A percentile compares a stretch with the other conserved stretches of the same genome.
Conservation (phyloP, 345 rosid genomes). For the Noccaea bulbosa region DNA sequence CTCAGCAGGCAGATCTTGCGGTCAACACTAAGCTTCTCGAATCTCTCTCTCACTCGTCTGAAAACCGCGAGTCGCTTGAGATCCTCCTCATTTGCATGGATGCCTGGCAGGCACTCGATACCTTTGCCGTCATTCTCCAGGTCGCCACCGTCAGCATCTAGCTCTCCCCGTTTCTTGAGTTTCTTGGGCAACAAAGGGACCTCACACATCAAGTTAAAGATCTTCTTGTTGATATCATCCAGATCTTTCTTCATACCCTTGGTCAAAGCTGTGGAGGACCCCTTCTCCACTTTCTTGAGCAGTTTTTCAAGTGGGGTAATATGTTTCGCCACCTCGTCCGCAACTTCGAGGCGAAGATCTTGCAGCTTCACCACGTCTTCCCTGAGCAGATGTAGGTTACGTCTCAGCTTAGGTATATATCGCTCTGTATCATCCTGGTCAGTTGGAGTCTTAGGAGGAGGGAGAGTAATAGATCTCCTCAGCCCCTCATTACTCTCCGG, state of each 20-base stretch:
- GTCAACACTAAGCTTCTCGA: constrained; percentile 33
- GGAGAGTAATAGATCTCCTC: no score
- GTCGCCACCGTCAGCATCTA: constrained; percentile 1
- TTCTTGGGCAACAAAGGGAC: constrained; percentile 42
- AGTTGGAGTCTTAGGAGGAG: no score
- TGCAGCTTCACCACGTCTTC: no score
- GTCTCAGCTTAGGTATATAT: no score
- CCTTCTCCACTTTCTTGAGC: no score
- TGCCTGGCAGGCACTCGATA: constrained; percentile 32
- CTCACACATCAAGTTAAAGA: constrained; percentile 44
- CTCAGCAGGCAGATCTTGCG: constrained; percentile 44
- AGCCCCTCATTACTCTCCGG: no score
- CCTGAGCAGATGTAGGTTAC: no score
- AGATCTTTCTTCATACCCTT: constrained; percentile 29
- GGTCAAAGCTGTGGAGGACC: neutral
- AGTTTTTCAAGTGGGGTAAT: no score
- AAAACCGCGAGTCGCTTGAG: constrained; percentile 1
- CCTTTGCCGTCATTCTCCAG: constrained; percentile 20
- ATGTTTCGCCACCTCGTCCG: no score
- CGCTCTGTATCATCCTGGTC: no score
- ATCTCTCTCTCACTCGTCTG: constrained; percentile 2
- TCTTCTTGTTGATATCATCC: constrained; percentile 42
- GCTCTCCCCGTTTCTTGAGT: constrained; percentile 6
- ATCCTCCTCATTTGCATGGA: constrained; percentile 12
- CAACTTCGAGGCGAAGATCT: no score